phyloP scores from a whole-genome alignment of 2,329 filamentous ascomycete species.

The Apiospora rasikravindrae region DNA sequence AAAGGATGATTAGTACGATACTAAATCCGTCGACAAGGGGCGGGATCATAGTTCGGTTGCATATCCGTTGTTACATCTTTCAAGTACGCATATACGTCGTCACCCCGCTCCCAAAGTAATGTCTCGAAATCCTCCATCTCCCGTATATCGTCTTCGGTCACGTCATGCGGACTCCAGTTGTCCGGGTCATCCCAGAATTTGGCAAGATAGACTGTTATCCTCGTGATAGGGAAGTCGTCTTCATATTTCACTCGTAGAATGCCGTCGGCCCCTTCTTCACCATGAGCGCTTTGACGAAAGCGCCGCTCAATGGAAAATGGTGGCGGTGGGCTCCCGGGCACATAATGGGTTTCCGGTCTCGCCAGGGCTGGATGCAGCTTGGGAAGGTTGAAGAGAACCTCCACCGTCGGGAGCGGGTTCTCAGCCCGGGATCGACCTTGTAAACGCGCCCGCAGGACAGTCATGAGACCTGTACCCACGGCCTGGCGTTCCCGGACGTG shows the following conservation, averaged over 20 bases:
- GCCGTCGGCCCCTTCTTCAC: slow-evolving; percentile 5
- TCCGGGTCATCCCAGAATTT: background rate
- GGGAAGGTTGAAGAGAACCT: slow-evolving; percentile 3
- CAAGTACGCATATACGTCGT: background rate
- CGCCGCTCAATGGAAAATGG: background rate
- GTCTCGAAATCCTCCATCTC: background rate
- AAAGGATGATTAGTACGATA: no score
- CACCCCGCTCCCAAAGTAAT: background rate
- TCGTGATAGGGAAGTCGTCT: background rate
- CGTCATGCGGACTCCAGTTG: background rate
- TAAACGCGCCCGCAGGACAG: background rate
- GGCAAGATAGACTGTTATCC: background rate
- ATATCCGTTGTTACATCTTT: background rate
- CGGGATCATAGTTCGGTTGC: no score
- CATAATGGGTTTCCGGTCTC: background rate
- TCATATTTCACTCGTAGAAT: background rate
- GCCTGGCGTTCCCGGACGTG: background rate
- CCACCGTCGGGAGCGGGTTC: background rate
- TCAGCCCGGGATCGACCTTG: background rate
- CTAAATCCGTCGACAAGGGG: no score
- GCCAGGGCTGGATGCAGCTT: slow-evolving; percentile 6
- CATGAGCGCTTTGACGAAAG: background rate
- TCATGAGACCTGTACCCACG: background rate
- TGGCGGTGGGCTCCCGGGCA: background rate
- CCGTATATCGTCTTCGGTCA: background rate